These are phyloP conservation scores for Arthroderma uncinatum DNA, from an alignment of 2,329 filamentous ascomycete genomes.

Conservation along the genomic window DNA sequence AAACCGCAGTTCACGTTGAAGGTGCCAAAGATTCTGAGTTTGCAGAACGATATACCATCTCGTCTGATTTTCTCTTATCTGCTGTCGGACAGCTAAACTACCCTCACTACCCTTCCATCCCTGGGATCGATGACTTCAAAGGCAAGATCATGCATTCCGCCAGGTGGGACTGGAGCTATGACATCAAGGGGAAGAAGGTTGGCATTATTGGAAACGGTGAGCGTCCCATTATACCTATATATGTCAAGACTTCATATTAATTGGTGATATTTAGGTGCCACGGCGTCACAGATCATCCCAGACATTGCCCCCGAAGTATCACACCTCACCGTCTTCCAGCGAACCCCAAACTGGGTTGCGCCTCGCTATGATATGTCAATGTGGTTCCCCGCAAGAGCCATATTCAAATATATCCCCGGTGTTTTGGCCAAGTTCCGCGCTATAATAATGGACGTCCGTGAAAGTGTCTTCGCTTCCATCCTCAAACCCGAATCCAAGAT, in stretches of 20 bases:
- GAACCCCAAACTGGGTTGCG: constrained; percentile 49
- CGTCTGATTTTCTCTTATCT: constrained; percentile 46
- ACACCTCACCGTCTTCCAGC: constrained; percentile 45
- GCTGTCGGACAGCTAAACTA: constrained; percentile 50
- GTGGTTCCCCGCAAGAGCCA: constrained; percentile 29
- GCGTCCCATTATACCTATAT: constrained; percentile 4
- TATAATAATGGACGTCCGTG: constrained; percentile 45
- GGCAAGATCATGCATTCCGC: constrained; percentile 48
- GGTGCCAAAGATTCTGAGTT: constrained; percentile 47
- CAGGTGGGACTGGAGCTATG: constrained; percentile 50
- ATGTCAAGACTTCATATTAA: background rate
- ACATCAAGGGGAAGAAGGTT: constrained; percentile 44
- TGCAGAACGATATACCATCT: constrained; percentile 41
- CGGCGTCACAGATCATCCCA: constrained; percentile 48
- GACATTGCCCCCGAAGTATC: constrained; percentile 43
- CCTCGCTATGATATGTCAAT: constrained; percentile 43
- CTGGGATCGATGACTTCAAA: constrained; percentile 38
- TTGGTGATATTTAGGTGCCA: constrained; percentile 35
- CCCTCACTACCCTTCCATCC: constrained; percentile 41
- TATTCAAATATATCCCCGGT: constrained; percentile 43
- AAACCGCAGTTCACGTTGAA: constrained; percentile 38
- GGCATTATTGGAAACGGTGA: constrained; percentile 50
- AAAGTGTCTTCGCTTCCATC: constrained; percentile 38
- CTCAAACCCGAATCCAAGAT: constrained; percentile 30
- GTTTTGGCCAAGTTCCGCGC: constrained; percentile 42